These are phyloP conservation scores for Croton laevigatus DNA, from an alignment of 441 rosid species.

Conservation along the genomic window DNA sequence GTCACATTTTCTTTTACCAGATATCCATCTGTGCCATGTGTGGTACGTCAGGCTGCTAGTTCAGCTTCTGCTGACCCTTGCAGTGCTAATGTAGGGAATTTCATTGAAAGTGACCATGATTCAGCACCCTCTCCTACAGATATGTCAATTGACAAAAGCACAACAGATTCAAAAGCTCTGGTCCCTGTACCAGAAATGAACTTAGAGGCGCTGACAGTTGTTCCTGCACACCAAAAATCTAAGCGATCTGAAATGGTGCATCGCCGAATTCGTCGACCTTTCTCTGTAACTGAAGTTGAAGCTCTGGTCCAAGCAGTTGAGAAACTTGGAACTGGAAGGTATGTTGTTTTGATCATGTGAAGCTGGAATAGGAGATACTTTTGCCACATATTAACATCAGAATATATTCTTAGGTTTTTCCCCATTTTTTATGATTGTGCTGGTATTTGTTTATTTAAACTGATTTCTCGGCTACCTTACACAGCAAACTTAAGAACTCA, in stretches of 20 bases:
- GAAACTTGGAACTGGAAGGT: constrained; percentile 99
- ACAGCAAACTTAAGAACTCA: background rate
- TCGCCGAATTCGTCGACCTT: constrained; percentile 99
- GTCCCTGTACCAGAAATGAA: constrained; percentile 49
- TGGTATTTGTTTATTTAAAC: too few species aligned
- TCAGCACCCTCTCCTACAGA: constrained; percentile 55
- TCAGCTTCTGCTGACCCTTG: constrained; percentile 38
- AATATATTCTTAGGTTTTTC: too few species aligned
- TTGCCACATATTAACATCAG: background rate
- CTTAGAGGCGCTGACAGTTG: constrained; percentile 51
- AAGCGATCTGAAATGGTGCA: constrained; percentile 64
- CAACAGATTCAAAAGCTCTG: constrained; percentile 51
- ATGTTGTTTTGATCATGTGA: constrained; percentile 2
- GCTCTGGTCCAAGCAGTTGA: constrained; percentile 97
- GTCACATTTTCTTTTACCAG: constrained; percentile 33
- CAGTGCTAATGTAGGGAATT: constrained; percentile 36
- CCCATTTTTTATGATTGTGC: too few species aligned
- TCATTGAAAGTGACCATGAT: constrained; percentile 62
- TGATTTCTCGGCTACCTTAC: background rate
- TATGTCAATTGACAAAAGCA: constrained; percentile 36
- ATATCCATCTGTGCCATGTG: constrained; percentile 37
- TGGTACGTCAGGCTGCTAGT: constrained; percentile 31
- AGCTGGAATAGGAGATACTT: background rate
- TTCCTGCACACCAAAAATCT: constrained; percentile 56
- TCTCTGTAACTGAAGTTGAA: constrained; percentile 97